These are phyloP conservation scores for Penicillium olsonii DNA, from an alignment of 2,329 filamentous ascomycete genomes.

Conservation along the genomic window DNA sequence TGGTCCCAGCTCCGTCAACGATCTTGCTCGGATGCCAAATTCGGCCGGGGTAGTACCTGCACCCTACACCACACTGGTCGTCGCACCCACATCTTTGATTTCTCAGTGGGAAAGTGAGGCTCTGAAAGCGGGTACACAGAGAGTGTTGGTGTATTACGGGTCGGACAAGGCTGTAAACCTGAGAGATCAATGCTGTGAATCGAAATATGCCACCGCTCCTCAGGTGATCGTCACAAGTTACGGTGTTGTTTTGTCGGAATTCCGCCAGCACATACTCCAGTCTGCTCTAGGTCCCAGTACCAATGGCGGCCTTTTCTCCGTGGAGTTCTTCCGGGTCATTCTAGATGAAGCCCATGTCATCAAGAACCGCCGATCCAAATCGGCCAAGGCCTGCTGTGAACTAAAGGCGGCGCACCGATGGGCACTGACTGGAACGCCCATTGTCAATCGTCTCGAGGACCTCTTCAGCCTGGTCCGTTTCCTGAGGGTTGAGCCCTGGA, in stretches of 20 bases:
- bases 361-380: slow-evolving; percentile 88
- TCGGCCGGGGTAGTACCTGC: slow-evolving; percentile 64
- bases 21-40: slow-evolving; percentile 63
- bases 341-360: slow-evolving; percentile 94
- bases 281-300: slow-evolving; percentile 64
- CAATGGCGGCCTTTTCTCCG: slow-evolving; percentile 78
- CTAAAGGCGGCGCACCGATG: slow-evolving; percentile 82
- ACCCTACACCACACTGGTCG: slow-evolving; percentile 85
- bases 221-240: slow-evolving; percentile 95
- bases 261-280: slow-evolving; percentile 64
- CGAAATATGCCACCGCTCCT: slow-evolving; percentile 74
- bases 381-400: slow-evolving; percentile 91
- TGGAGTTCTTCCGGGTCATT: slow-evolving; percentile 93
- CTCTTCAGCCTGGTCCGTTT: slow-evolving; percentile 92
- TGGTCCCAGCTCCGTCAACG: slow-evolving; percentile 53
- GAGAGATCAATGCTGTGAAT: slow-evolving; percentile 72
- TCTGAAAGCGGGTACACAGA: slow-evolving; percentile 82
- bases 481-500: slow-evolving; percentile 93
- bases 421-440: slow-evolving; percentile 92
- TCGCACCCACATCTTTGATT: slow-evolving; percentile 97
- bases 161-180: slow-evolving; percentile 79
- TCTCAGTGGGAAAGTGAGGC: slow-evolving; percentile 97
- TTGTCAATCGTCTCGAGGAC: slow-evolving; percentile 94
- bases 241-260: slow-evolving; percentile 87
- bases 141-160: slow-evolving; percentile 88